Base-by-base conservation (phyloP, 805 yeast genomes). In the Ogataea henricii region DNA sequence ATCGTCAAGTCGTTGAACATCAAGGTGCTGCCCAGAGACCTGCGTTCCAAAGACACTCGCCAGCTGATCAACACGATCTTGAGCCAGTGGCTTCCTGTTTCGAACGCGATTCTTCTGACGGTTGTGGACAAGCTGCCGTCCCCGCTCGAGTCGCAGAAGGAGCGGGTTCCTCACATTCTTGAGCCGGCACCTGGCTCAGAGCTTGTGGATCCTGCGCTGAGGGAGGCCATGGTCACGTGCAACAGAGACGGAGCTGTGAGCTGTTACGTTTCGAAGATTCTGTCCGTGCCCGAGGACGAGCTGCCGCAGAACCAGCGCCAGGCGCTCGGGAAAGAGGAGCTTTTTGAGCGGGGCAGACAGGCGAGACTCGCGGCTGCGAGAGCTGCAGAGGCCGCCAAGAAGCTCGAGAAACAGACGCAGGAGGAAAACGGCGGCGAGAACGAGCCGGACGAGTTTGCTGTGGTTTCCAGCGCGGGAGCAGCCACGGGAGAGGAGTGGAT, bases 21-120 rank as follows among this genome's bases (percentile, higher is more conserved):
- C 43, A 84, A 83, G 53, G 68, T 92, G 2, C 59, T 75, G 2
- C 88, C 94, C 5, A 73, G 96, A 50, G 97, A 91, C 54, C 61
- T 89, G 47, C 76, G 86, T 47, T 82, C 96, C 0, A 89, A 85
- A 58, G 97, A 92, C 60, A 73, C 82, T 39, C 83, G 81, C 52
- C 73, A 71, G 46, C 66, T 89, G 38, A 64, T 90, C 16, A 77
- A 75, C 46, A 72, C 81, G 6, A 78, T 94, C 3, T 82, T 92
- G 81, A 81, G 89, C 1, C 97, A 92, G 62, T 94, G 99, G 97
- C 71, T 94, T 18, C 98, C 99, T 0, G 80, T 94, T 4, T 86
- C 97, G 20, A 84, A 87, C 32, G 88, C 98, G 0, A 78, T 92
- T 7, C 69, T 94, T 23, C 75, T 94, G 8, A 82, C 96, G 1